phyloP scores from a whole-genome alignment of 768 basidiomycete genomes.

The Rhodotorula toruloides region DNA sequence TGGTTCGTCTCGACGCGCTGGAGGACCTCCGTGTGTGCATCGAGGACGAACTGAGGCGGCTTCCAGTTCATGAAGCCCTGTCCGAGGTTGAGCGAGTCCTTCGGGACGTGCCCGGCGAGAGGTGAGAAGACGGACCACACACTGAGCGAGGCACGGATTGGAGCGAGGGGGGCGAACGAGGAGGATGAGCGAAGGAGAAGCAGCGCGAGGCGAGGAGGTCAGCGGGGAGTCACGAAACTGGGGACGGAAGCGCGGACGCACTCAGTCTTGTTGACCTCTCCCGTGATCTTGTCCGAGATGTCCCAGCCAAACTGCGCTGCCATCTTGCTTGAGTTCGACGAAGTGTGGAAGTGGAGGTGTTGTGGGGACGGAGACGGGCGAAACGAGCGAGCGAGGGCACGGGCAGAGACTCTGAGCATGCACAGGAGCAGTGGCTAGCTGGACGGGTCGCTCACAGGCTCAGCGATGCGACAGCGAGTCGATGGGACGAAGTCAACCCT shows the following conservation, averaged over 20 bases:
- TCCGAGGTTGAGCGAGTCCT: conserved; percentile 91
- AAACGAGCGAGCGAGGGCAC: too few species aligned
- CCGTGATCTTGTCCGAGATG: conserved; percentile 16
- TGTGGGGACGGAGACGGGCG: too few species aligned
- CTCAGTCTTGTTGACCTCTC: conserved; percentile 17
- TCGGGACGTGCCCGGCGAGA: conserved; percentile 53
- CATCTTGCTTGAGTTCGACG: too few species aligned
- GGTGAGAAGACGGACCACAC: conserved; percentile 73
- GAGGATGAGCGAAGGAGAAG: conserved; percentile 73
- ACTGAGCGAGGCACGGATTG: conserved; percentile 48
- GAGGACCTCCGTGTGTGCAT: conserved; percentile 68
- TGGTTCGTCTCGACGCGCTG: conserved; percentile 64
- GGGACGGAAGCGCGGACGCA: not conserved
- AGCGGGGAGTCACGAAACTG: too few species aligned
- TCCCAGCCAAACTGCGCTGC: conserved; percentile 7
- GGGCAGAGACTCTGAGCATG: too few species aligned
- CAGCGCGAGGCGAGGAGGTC: conserved; percentile 47
- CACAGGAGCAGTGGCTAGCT: too few species aligned
- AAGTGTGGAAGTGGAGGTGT: too few species aligned
- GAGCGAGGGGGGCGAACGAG: not conserved
- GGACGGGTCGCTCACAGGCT: too few species aligned
- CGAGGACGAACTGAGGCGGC: conserved; percentile 71
- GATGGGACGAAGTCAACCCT: too few species aligned
- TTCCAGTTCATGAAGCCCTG: conserved; percentile 84
- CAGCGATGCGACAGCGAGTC: too few species aligned